These are phyloP conservation scores for Fraxinus nigra DNA, from an alignment of 305 asterid genomes.

Conservation along the genomic window DNA sequence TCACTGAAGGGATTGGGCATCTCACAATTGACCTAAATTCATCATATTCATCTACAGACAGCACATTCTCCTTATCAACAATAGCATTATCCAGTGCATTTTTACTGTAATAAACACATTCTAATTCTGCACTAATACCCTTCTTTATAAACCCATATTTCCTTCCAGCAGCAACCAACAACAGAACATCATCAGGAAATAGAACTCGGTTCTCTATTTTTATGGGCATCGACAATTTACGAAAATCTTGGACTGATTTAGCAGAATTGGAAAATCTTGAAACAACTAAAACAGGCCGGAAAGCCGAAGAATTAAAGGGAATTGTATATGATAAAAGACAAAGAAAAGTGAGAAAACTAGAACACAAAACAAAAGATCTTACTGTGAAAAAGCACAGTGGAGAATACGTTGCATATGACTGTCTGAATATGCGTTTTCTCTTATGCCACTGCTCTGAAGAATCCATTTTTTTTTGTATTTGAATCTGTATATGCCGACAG, in stretches of 20 bases:
- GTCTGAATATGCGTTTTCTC: constrained; percentile 58
- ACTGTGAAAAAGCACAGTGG: constrained; percentile 44
- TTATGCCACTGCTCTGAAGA: constrained; percentile 45
- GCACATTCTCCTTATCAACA: constrained; percentile 33
- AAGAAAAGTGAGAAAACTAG: constrained; percentile 48
- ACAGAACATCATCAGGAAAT: constrained; percentile 72
- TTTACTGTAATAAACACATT: constrained; percentile 55
- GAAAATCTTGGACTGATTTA: constrained; percentile 42
- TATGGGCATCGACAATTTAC: constrained; percentile 26
- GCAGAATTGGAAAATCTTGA: constrained; percentile 43
- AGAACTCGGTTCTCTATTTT: constrained; percentile 61
- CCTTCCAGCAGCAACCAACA: constrained; percentile 38
- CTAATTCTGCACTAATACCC: constrained; percentile 32
- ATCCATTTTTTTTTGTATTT: constrained; percentile 41
- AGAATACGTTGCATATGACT: constrained; percentile 28
- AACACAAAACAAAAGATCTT: constrained; percentile 58
- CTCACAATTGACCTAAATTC: constrained; percentile 38
- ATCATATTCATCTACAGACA: constrained; percentile 70
- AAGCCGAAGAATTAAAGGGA: constrained; percentile 50
- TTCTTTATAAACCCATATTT: constrained; percentile 18
- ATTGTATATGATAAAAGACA: constrained; percentile 41
- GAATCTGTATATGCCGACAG: constrained; percentile 39
- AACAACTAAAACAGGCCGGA: constrained; percentile 64
- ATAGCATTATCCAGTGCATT: constrained; percentile 20
- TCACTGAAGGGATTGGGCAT: constrained; percentile 66